Conservation (phyloP, 2,329 filamentous ascomycete species). For the Hymenotorrendiella dingleyae region DNA sequence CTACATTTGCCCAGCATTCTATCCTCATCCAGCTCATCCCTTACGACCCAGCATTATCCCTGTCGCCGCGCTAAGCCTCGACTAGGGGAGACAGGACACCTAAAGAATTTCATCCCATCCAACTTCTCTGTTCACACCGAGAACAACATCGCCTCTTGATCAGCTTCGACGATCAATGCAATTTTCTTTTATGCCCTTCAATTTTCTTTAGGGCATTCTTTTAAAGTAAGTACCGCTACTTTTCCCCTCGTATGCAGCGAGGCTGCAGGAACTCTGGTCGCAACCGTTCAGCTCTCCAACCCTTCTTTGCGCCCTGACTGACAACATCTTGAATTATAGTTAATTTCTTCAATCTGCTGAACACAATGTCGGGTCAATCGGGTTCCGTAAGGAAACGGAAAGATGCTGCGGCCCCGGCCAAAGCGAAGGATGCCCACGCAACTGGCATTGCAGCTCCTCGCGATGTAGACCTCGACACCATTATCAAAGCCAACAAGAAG, state of each 20-base stretch:
- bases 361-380: slow-evolving; percentile 28
- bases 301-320: slow-evolving; percentile 16
- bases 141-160: slow-evolving; percentile 24
- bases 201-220: slow-evolving; percentile 4
- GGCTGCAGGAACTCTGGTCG: no score
- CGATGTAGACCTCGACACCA: slow-evolving; percentile 44
- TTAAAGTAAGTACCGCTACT: slow-evolving; percentile 4
- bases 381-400: slow-evolving; percentile 30
- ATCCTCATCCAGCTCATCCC: no score
- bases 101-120: slow-evolving; percentile 10
- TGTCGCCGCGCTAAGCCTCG: no score
- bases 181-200: slow-evolving; percentile 20
- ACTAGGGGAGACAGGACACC: no score
- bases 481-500: slow-evolving; percentile 38
- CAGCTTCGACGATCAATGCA: slow-evolving; percentile 22
- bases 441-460: slow-evolving; percentile 25
- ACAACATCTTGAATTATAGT: slow-evolving; percentile 5
- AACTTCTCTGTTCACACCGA: slow-evolving; percentile 5
- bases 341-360: slow-evolving; percentile 14
- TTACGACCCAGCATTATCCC: no score
- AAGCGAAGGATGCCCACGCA: slow-evolving; percentile 41
- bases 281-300: neutral
- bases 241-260: no score
- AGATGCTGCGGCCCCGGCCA: slow-evolving; percentile 41
- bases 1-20: no score